Conservation (phyloP, 306 rosid genomes). For the Casuarina cunninghamiana region DNA sequence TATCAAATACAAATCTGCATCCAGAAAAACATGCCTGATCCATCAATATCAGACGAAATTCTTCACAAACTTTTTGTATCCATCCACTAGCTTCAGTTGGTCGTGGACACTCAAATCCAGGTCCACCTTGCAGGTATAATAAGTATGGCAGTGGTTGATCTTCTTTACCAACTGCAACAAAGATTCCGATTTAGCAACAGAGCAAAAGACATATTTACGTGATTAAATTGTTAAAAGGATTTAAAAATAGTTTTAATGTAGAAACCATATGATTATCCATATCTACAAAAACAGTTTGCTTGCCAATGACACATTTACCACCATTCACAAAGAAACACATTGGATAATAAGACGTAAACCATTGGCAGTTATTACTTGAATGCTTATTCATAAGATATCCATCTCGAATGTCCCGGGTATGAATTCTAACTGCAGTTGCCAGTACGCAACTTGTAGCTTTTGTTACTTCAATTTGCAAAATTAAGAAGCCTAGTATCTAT, state of each 20-base stretch:
- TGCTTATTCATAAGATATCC: conserved; percentile 3
- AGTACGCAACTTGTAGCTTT: neutral
- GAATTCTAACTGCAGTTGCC: conserved; percentile 16
- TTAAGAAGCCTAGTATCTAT: neutral
- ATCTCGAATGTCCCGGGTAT: conserved; percentile 1
- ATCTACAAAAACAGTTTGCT: neutral
- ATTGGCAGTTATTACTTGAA: neutral
- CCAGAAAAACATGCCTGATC: conserved; percentile 76
- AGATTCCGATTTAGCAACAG: conserved; percentile 22
- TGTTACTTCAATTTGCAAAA: conserved; percentile 3
- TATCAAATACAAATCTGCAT: conserved; percentile 13
- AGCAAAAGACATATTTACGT: conserved; percentile 5
- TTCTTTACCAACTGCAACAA: conserved; percentile 78
- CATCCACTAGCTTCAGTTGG: conserved; percentile 92
- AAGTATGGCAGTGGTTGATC: conserved; percentile 72
- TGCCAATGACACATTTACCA: neutral
- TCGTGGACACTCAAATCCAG: conserved; percentile 78
- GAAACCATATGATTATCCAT: conserved; percentile 17
- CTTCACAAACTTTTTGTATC: conserved; percentile 84
- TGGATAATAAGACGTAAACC: neutral
- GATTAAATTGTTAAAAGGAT: neutral
- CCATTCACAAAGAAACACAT: neutral
- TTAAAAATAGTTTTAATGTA: neutral
- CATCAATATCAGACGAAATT: conserved; percentile 81
- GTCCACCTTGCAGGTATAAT: conserved; percentile 92